Evolutionary conservation across 2,329 filamentous ascomycete genomes (phyloP).

Genomic region (Chrysosporium keratinophilum): DNA sequence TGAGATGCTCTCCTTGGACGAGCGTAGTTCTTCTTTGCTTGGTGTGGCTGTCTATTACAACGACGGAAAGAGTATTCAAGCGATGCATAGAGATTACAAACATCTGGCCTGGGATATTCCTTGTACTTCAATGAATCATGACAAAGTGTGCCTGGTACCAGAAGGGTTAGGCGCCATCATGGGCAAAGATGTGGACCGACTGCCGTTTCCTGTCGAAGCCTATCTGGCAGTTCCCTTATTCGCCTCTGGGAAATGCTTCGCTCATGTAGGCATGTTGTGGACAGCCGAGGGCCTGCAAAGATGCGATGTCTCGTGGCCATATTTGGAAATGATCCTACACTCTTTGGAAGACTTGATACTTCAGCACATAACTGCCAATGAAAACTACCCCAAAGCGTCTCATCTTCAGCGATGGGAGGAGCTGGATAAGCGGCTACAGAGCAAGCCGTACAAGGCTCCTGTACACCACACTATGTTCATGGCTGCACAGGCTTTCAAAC

Average conservation of each 20-base stretch:
- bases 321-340: constrained; percentile 57
- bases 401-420: constrained; percentile 34
- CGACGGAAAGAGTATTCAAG: constrained; percentile 38
- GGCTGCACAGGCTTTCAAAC: constrained; percentile 48
- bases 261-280: constrained; percentile 65
- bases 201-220: constrained; percentile 54
- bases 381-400: constrained; percentile 13
- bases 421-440: constrained; percentile 14
- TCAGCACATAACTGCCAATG: constrained; percentile 31
- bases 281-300: constrained; percentile 49
- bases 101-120: constrained; percentile 56
- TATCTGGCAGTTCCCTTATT: constrained; percentile 59
- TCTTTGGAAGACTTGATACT: constrained; percentile 57
- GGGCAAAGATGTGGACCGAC: constrained; percentile 47
- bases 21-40: constrained; percentile 44
- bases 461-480: constrained; percentile 17
- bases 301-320: constrained; percentile 52
- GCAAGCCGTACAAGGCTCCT: constrained; percentile 18
- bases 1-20: constrained; percentile 51
- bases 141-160: constrained; percentile 60
- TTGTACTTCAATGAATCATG: constrained; percentile 59
- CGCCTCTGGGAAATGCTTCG: constrained; percentile 54
- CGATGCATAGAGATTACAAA: constrained; percentile 50
- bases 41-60: constrained; percentile 58
- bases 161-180: constrained; percentile 51